A percentile compares a stretch with the other conserved stretches of the same genome.
phyloP scores from a whole-genome alignment of 306 rosid species.

The Sindora glabra region DNA sequence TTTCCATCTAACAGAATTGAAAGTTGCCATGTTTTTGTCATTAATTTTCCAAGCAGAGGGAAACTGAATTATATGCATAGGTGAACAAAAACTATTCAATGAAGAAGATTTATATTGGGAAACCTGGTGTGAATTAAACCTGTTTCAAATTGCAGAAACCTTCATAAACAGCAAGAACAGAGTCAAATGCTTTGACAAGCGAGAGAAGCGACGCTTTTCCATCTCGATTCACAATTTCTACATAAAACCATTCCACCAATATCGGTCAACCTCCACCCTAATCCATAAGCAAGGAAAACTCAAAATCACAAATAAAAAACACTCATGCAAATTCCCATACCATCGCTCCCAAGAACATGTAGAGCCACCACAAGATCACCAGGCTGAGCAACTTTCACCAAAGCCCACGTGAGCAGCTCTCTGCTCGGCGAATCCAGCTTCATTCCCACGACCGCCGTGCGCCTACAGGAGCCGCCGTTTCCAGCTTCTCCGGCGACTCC shows the following conservation, averaged over 20 bases:
- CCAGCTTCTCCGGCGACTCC: constrained; percentile 24
- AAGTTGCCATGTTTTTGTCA: background rate
- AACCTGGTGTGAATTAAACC: constrained; percentile 34
- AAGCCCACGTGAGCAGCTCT: constrained; percentile 91
- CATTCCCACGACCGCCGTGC: constrained; percentile 77
- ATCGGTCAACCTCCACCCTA: constrained; percentile 11
- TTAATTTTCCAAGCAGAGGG: constrained; percentile 5
- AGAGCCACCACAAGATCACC: constrained; percentile 79
- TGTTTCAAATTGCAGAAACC: constrained; percentile 96
- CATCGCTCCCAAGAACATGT: constrained; percentile 73
- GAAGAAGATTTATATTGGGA: background rate
- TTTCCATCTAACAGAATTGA: background rate
- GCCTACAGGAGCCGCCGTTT: constrained; percentile 27
- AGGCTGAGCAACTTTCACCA: constrained; percentile 85
- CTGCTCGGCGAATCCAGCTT: constrained; percentile 72
- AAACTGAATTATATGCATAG: background rate
- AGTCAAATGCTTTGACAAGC: constrained; percentile 82
- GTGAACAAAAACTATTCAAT: background rate
- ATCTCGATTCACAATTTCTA: constrained; percentile 68
- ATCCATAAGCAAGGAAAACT: background rate
- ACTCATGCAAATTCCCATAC: constrained; percentile 15
- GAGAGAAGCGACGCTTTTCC: constrained; percentile 85
- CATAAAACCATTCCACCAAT: constrained; percentile 19
- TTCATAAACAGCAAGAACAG: constrained; percentile 90
- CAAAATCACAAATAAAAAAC: background rate